Conservation (phyloP, 768 basidiomycete species). For the Phaffia australis region DNA sequence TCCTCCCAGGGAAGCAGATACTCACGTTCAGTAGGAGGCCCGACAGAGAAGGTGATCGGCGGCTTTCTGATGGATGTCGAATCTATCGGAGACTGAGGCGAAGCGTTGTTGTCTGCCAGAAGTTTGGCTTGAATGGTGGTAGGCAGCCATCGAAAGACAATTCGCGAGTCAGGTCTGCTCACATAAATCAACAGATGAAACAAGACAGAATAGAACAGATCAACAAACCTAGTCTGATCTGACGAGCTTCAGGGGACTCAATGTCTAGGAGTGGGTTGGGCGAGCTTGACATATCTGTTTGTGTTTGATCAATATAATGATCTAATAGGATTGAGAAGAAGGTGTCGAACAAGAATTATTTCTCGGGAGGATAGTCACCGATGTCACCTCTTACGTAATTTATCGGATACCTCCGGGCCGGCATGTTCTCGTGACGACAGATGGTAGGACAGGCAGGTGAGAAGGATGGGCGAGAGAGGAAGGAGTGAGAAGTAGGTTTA, state of each 20-base stretch:
- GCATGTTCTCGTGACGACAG: too few species aligned
- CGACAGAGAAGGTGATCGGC: slow-evolving; percentile 18
- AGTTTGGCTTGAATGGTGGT: background rate
- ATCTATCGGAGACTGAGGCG: background rate
- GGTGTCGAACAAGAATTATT: too few species aligned
- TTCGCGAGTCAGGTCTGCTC: background rate
- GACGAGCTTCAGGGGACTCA: slow-evolving; percentile 17
- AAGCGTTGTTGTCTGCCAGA: slow-evolving; percentile 1
- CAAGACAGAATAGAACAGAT: background rate
- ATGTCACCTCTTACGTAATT: too few species aligned
- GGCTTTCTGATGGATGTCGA: background rate
- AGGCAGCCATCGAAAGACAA: background rate
- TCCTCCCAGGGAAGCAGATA: background rate
- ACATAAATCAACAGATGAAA: background rate
- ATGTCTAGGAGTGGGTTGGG: slow-evolving; percentile 19
- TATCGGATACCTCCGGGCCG: too few species aligned
- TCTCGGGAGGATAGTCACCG: too few species aligned
- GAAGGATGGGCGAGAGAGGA: too few species aligned
- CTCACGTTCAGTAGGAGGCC: slow-evolving; percentile 18
- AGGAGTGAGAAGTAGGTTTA: too few species aligned
- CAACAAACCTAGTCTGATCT: slow-evolving; percentile 16
- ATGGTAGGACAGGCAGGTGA: too few species aligned
- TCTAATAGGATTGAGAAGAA: too few species aligned
- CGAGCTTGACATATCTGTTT: background rate
- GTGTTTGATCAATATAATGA: too few species aligned